Conservation (phyloP, 768 basidiomycete species). For the Lentinula guzmanii region DNA sequence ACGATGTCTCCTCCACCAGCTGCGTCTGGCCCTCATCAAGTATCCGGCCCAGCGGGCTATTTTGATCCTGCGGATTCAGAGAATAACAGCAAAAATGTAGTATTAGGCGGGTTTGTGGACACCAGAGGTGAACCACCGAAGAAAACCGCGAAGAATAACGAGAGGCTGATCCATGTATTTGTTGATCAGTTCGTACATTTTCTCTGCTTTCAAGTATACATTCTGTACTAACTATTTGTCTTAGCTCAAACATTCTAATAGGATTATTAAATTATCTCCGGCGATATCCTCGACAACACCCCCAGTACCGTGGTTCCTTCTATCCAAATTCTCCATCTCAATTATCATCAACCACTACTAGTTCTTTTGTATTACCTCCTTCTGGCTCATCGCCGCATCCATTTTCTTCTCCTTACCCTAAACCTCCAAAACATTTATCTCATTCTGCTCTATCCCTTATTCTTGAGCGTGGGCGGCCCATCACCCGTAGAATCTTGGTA, state of each 20-base stretch:
- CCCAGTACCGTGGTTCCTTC: slow-evolving; percentile 7
- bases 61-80: neutral
- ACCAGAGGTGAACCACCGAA: slow-evolving; percentile 16
- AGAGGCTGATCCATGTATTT: slow-evolving; percentile 31
- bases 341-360: slow-evolving; percentile 11
- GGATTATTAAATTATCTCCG: slow-evolving; percentile 71
- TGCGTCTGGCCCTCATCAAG: slow-evolving; percentile 8
- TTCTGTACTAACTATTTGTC: neutral
- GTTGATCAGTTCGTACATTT: slow-evolving; percentile 35
- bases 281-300: slow-evolving; percentile 35
- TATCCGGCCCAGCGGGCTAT: slow-evolving; percentile 7
- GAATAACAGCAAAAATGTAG: neutral
- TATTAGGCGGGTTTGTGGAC: slow-evolving; percentile 16
- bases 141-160: slow-evolving; percentile 6
- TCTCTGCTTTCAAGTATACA: neutral
- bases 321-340: neutral
- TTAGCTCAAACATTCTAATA: slow-evolving; percentile 83
- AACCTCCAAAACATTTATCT: slow-evolving; percentile 48
- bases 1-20: slow-evolving; percentile 4
- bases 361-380: slow-evolving; percentile 19
- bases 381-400: slow-evolving; percentile 13
- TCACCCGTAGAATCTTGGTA: slow-evolving; percentile 70
- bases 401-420: slow-evolving; percentile 25
- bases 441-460: slow-evolving; percentile 74
- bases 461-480: slow-evolving; percentile 74